These are phyloP conservation scores for Verticillium nubilum DNA, from an alignment of 2,329 filamentous ascomycete genomes.

Conservation along the genomic window DNA sequence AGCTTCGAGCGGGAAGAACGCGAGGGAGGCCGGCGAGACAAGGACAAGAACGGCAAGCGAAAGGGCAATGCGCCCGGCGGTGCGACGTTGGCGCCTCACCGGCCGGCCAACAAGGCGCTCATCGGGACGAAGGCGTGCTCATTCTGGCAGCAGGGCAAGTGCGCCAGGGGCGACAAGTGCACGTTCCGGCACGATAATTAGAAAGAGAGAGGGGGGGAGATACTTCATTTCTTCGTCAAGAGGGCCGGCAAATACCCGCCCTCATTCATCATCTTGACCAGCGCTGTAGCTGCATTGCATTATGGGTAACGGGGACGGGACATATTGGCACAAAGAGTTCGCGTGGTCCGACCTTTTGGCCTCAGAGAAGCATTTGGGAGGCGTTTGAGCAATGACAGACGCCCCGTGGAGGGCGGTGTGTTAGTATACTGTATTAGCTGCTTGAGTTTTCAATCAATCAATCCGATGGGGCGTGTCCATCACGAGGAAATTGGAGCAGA, in stretches of 20 bases:
- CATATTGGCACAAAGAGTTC: background rate
- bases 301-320: background rate
- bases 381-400: background rate
- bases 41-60: conserved; percentile 25
- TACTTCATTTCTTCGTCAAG: background rate
- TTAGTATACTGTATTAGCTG: background rate
- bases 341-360: background rate
- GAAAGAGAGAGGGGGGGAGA: background rate
- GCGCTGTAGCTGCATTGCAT: background rate
- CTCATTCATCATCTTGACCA: background rate
- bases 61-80: conserved; percentile 21
- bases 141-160: conserved; percentile 67
- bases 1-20: conserved; percentile 27
- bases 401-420: background rate
- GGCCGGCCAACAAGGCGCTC: conserved; percentile 47
- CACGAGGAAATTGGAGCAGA: no score
- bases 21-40: conserved; percentile 20
- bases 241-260: background rate
- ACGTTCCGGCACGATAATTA: conserved; percentile 63
- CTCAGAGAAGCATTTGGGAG: background rate
- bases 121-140: conserved; percentile 64
- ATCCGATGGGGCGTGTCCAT: no score
- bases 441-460: background rate
- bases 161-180: conserved; percentile 67
- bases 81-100: conserved; percentile 31